Evolutionary conservation across 2,329 filamentous ascomycete species (phyloP).

Genomic region (Drechslerella dactyloides): DNA sequence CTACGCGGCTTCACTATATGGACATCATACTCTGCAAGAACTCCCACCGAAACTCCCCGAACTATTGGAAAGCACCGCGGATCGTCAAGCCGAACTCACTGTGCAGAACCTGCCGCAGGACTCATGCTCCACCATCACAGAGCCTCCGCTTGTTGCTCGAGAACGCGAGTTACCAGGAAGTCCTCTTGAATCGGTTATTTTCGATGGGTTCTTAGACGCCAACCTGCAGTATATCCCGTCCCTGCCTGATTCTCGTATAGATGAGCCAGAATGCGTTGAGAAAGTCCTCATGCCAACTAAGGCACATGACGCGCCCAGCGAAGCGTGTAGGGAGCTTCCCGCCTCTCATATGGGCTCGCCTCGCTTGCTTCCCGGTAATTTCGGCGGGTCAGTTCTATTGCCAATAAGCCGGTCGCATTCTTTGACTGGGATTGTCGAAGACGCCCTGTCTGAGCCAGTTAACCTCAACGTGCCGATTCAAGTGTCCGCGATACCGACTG

Average conservation of each 20-base stretch:
- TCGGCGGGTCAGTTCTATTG: not conserved
- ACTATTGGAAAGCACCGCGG: not conserved
- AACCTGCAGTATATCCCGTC: not conserved
- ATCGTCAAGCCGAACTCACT: not conserved
- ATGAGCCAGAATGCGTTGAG: not conserved
- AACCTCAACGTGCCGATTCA: not conserved
- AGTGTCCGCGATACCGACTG: not conserved
- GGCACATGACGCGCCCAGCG: not conserved
- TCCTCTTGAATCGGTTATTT: not conserved
- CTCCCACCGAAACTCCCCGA: not conserved
- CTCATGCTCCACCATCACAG: too few relatives aligned
- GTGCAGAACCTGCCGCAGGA: too few relatives aligned
- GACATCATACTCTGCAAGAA: not conserved
- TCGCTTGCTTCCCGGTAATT: not conserved
- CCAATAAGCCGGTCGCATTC: not conserved
- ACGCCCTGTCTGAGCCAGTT: not conserved
- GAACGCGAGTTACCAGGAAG: not conserved
- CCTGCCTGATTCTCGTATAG: not conserved
- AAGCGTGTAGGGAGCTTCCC: not conserved
- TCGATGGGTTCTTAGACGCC: not conserved
- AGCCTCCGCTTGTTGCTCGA: not conserved
- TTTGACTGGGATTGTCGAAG: not conserved
- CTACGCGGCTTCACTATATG: slow-evolving; percentile 8
- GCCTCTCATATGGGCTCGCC: not conserved
- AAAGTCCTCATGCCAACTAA: not conserved